phyloP scores from a whole-genome alignment of 768 basidiomycete species.

The Termitomyces titanicus region DNA sequence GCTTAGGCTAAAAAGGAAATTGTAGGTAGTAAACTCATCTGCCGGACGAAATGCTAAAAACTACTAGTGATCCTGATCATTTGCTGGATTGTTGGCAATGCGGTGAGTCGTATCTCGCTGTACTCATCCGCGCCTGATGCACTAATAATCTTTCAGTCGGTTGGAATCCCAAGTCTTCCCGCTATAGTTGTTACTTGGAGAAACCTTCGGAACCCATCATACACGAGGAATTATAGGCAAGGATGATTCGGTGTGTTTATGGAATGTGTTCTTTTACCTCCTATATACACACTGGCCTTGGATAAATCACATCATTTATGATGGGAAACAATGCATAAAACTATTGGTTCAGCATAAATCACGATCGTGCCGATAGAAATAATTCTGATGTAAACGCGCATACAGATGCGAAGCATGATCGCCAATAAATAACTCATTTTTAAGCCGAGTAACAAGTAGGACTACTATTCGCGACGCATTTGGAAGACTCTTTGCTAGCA shows the following conservation, averaged over 20 bases:
- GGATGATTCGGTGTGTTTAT: neutral
- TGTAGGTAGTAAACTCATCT: slow-evolving; percentile 28
- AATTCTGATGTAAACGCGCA: neutral
- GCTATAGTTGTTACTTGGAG: slow-evolving; percentile 32
- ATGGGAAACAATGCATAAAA: neutral
- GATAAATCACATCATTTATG: neutral
- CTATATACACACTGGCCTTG: too few species aligned
- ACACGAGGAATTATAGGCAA: slow-evolving; percentile 1
- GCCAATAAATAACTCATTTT: too few species aligned
- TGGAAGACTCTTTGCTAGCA: neutral
- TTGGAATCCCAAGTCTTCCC: slow-evolving; percentile 28
- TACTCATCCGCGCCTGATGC: neutral
- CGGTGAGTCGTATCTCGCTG: slow-evolving; percentile 25
- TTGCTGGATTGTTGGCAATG: slow-evolving; percentile 51
- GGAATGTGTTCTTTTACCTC: too few species aligned
- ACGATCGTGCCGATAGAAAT: neutral
- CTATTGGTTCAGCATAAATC: too few species aligned
- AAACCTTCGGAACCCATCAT: neutral
- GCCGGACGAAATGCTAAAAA: neutral
- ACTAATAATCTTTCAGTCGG: slow-evolving; percentile 23
- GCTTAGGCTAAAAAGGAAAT: slow-evolving; percentile 40
- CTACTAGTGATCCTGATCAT: slow-evolving; percentile 39
- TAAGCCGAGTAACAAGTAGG: too few species aligned
- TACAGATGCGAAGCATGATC: too few species aligned
- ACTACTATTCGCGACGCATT: neutral